Base-by-base conservation (phyloP, 1,139 yeast genomes). In the Hanseniaspora sp. region DNA sequence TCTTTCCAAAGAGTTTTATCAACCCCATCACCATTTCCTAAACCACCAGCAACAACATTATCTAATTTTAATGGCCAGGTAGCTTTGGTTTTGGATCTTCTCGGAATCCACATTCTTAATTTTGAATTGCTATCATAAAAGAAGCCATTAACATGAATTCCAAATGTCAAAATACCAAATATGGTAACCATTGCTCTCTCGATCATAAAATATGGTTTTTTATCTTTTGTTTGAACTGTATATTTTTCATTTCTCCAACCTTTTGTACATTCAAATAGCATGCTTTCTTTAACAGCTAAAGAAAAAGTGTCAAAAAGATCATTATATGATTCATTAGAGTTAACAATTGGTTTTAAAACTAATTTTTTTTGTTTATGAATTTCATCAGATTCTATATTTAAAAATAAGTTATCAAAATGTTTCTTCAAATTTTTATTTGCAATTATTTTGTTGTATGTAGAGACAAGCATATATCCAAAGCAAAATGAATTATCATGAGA, bases 181-280 rank as follows among this genome's bases (percentile, higher is more conserved):
- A 87, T 67, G 1, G 86, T 85, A 9, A 95, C 79, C 54, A 87
- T 79, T 0, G 96, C 82, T 48, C 98, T 73, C 66, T 92, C 98
- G 2, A 88, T 67, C 6, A 74, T 70, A 59, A 87, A 67, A 63
- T 90, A 92, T 0, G 86, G 83, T 0, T 57, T 59, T 9, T 70
- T 69, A 0, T 71, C 61, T 0, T 83, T 80, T 56, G 76, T 74
- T 68, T 82, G 86, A 5, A 90, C 79, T 0, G 83, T 75, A 67
- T 87, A 92, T 43, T 79, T 73, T 68, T 92, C 98, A 64, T 85
- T 68, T 64, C 98, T 75, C 98, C 98, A 92, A 2, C 95, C 96
- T 55, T 74, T 70, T 5, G 79, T 67, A 1, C 63, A 66, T 12
- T 60, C 57, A 28, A 66, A 54, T 8, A 55, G 43, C 5, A 64